Percentiles rank a stretch among this genome's conserved stretches.
Evolutionary conservation across 2,329 filamentous ascomycete genomes (phyloP).

Genomic region (Neofusicoccum cordaticola): DNA sequence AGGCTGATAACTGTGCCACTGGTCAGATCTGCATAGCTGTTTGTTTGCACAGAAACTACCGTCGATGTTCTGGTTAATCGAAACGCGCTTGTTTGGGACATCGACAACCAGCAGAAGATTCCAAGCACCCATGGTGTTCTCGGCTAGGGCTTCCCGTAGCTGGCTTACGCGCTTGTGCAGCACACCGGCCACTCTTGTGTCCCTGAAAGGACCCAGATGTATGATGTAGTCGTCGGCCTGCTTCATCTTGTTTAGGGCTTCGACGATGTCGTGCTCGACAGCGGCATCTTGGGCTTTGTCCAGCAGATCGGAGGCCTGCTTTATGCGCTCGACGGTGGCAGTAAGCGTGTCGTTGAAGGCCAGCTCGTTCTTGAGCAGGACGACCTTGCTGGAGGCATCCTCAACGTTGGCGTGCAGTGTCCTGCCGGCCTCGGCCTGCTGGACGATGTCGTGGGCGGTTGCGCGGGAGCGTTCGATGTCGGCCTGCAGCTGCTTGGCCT

Average conservation of each 20-base stretch:
- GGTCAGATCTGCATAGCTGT: too few relatives aligned
- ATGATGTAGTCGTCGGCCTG: constrained; percentile 55
- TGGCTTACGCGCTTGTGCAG: constrained; percentile 64
- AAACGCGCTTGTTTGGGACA: constrained; percentile 52
- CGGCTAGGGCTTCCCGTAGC: constrained; percentile 64
- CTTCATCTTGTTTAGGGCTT: constrained; percentile 49
- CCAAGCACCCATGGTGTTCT: constrained; percentile 70
- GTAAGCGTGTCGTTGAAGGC: constrained; percentile 56
- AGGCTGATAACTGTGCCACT: constrained; percentile 26
- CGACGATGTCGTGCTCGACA: constrained; percentile 43
- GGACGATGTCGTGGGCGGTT: constrained; percentile 77
- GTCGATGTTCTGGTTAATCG: constrained; percentile 53
- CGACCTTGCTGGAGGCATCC: constrained; percentile 55
- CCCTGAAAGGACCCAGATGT: constrained; percentile 58
- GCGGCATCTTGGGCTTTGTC: constrained; percentile 47
- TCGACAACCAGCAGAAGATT: constrained; percentile 64
- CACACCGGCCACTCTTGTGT: constrained; percentile 62
- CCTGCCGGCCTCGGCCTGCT: constrained; percentile 69
- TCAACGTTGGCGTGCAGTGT: constrained; percentile 63
- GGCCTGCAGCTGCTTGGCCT: constrained; percentile 78
- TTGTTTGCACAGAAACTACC: constrained; percentile 36
- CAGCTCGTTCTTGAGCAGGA: constrained; percentile 57
- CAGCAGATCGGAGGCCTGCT: constrained; percentile 49
- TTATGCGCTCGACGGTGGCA: constrained; percentile 50
- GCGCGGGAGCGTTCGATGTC: constrained; percentile 80